These are phyloP conservation scores for Hymenoscyphus salicellus DNA, from an alignment of 2,329 filamentous ascomycete genomes.

Conservation along the genomic window DNA sequence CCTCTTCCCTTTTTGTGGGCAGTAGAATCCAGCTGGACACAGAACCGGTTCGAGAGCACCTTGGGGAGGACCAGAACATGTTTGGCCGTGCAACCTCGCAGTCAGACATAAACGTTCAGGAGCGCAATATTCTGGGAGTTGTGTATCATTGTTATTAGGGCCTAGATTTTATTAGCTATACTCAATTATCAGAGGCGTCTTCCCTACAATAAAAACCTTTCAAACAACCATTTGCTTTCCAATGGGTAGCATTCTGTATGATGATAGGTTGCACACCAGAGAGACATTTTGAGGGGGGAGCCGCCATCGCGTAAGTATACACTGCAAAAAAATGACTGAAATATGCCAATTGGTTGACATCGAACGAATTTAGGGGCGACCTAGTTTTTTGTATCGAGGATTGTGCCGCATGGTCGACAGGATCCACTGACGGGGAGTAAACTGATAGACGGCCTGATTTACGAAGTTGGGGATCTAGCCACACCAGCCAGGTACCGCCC, in stretches of 20 bases:
- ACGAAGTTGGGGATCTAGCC: too few relatives aligned
- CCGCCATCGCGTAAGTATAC: not conserved
- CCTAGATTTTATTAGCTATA: slow-evolving; percentile 13
- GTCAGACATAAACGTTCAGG: slow-evolving; percentile 23
- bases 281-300: slow-evolving; percentile 5
- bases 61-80: slow-evolving; percentile 17
- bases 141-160: slow-evolving; percentile 20
- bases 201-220: slow-evolving; percentile 22
- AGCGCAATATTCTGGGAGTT: slow-evolving; percentile 29
- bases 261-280: slow-evolving; percentile 9
- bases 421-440: too few relatives aligned
- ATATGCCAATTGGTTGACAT: not conserved
- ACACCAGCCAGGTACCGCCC: too few relatives aligned
- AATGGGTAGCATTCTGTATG: slow-evolving; percentile 18
- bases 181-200: not conserved
- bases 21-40: slow-evolving; percentile 50
- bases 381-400: too few relatives aligned
- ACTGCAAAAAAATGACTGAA: not conserved
- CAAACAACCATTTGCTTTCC: slow-evolving; percentile 15
- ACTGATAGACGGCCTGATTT: too few relatives aligned
- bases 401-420: too few relatives aligned
- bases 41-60: slow-evolving; percentile 48
- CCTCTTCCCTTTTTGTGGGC: slow-evolving; percentile 40
- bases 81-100: slow-evolving; percentile 18
- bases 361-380: not conserved